Conservation (phyloP, 257 asterid species). For the Echium plantagineum region DNA sequence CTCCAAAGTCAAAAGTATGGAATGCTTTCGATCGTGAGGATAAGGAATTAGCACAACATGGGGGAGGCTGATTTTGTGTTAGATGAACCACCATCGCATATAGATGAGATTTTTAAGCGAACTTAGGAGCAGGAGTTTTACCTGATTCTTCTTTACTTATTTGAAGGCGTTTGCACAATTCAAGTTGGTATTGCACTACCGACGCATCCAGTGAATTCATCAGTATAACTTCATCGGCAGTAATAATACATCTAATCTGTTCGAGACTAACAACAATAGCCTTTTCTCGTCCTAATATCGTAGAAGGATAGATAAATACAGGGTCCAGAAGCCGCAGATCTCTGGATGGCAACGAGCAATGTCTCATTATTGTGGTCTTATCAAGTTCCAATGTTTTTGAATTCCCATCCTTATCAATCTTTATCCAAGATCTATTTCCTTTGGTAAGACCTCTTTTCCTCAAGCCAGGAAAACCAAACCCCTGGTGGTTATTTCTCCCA, state of each 20-base stretch:
- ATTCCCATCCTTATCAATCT: conserved; percentile 65
- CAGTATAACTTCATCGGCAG: conserved; percentile 92
- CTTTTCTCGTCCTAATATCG: conserved; percentile 94
- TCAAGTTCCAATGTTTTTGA: conserved; percentile 74
- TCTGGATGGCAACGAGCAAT: conserved; percentile 89
- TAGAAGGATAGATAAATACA: conserved; percentile 72
- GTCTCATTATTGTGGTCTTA: conserved; percentile 75
- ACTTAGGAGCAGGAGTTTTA: conserved; percentile 17
- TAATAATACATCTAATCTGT: conserved; percentile 90
- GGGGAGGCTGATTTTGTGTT: too few species aligned
- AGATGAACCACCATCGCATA: not conserved
- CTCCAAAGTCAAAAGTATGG: not conserved
- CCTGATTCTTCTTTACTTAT: conserved; percentile 68
- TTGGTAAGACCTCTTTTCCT: conserved; percentile 85
- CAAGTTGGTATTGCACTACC: conserved; percentile 67
- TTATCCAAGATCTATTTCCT: conserved; percentile 89
- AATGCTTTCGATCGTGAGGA: too few species aligned
- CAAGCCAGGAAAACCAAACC: conserved; percentile 47
- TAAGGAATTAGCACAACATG: too few species aligned
- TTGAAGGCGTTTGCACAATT: conserved; percentile 86
- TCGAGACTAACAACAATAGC: conserved; percentile 94
- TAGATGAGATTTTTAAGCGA: not conserved
- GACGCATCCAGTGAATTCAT: conserved; percentile 82
- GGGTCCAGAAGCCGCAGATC: conserved; percentile 99
- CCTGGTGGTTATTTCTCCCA: conserved; percentile 23